Base-by-base conservation (phyloP, 2,329 filamentous ascomycete genomes). In the Neofusicoccum umdonicola region DNA sequence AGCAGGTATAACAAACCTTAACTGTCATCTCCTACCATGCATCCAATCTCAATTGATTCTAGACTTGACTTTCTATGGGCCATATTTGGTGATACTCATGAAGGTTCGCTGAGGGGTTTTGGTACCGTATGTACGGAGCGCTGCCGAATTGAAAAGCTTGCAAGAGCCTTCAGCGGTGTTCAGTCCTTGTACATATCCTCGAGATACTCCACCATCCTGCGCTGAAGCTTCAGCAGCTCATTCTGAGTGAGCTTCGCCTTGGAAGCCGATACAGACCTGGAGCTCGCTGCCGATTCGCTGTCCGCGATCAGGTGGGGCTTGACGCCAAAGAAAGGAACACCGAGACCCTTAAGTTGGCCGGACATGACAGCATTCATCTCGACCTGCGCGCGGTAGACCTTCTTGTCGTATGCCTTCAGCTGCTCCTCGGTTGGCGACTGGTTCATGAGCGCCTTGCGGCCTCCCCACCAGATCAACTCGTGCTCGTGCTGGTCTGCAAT, bases 401-500 rank as follows among this genome's bases (percentile, higher is more conserved):
- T 90, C 61, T 77, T 75, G 68, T 90, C 87, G 71, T 87, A 90
- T 19, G 79, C 78, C 35, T 77, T 72, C 7, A 90, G 75, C 72
- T 90, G 88, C 54, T 80, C 78, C 27, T 4, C 6, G 31, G 17
- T 47, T 1, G 37, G 44, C 5, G 11, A 9, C 11, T 64, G 65
- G 39, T 7, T 39, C 35, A 52, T 34, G 41, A 57, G 42, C 17
- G 61, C 42, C 31, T 58, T 27, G 12, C 64, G 58, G 9, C 48
- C 66, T 50, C 64, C 71, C 69, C 67, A 64, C 81, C 88, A 90
- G 68, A 85, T 82, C 68, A 81, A 81, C 68, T 90, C 87, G 69
- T 90, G 84, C 45, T 82, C 80, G 69, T 87, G 83, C 72, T 90
- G 88, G 47, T 86, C 82, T 63, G 81, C 81, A 66, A 90, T 89